Evolutionary conservation across 495 filamentous ascomycete genomes (phyloP).

Genomic region (Hapsidospora chrysogenum): DNA sequence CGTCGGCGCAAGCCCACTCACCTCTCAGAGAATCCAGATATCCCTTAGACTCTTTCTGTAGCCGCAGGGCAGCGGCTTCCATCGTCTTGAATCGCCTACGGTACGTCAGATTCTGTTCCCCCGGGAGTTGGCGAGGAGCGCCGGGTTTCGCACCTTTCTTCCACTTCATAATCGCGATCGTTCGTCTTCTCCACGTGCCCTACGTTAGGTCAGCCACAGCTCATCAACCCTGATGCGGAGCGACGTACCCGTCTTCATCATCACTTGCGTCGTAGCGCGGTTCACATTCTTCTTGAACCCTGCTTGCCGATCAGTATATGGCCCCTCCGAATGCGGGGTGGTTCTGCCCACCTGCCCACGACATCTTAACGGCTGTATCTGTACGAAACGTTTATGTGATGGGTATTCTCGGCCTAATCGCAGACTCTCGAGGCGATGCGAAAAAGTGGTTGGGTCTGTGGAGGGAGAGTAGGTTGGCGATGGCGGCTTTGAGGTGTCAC

Average conservation of each 20-base stretch:
- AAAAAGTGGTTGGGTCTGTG: no score
- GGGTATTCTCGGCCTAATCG: not conserved
- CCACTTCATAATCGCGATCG: conserved; percentile 96
- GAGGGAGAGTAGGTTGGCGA: conserved; percentile 9
- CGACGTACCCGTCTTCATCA: conserved; percentile 86
- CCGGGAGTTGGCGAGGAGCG: not conserved
- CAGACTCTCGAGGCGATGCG: no score
- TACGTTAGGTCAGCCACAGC: conserved; percentile 12
- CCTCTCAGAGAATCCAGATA: conserved; percentile 90
- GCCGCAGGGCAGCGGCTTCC: conserved; percentile 76
- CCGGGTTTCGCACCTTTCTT: conserved; percentile 52
- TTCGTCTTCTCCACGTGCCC: conserved; percentile 96
- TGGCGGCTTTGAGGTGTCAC: conserved; percentile 1
- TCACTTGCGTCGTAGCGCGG: conserved; percentile 95
- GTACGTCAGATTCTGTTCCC: conserved; percentile 1
- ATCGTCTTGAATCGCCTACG: conserved; percentile 80
- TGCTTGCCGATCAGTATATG: conserved; percentile 12
- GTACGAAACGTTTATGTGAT: not conserved
- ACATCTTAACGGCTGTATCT: conserved; percentile 23
- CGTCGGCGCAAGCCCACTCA: conserved; percentile 11
- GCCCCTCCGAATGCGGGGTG: conserved; percentile 3
- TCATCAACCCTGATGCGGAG: not conserved
- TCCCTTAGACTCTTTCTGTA: conserved; percentile 95
- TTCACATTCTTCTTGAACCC: conserved; percentile 99
- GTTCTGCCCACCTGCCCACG: conserved; percentile 37